Conservation (phyloP, 139 green algal genomes). For the Micromonas pusilla region DNA sequence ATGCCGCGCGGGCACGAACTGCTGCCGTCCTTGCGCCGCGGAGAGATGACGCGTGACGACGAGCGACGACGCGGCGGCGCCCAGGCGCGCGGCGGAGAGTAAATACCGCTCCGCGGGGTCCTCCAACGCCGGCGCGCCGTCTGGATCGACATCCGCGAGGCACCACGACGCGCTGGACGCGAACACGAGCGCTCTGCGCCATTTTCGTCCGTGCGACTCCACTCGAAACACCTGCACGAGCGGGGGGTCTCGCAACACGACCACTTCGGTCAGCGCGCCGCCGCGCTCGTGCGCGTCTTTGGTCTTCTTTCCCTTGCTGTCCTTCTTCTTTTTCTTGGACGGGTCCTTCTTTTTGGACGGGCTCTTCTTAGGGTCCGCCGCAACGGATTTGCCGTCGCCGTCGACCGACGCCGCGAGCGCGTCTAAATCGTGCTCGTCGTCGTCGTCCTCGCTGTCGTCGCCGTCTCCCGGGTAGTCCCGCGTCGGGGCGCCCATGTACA, state of each 20-base stretch:
- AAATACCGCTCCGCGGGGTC: constrained; percentile 10
- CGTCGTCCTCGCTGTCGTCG: too few relatives aligned
- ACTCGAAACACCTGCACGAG: constrained; percentile 31
- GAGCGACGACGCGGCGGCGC: background rate
- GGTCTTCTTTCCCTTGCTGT: background rate
- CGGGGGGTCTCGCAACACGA: constrained; percentile 15
- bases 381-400: too few relatives aligned
- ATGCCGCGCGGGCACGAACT: constrained; percentile 22
- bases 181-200: constrained; percentile 24
- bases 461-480: too few relatives aligned
- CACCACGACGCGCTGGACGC: constrained; percentile 25
- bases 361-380: too few relatives aligned
- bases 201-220: constrained; percentile 23
- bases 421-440: too few relatives aligned
- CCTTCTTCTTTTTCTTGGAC: constrained; percentile 3
- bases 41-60: constrained; percentile 24
- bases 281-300: too few relatives aligned
- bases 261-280: constrained; percentile 13
- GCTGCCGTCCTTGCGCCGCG: constrained; percentile 1
- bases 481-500: too few relatives aligned
- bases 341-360: background rate
- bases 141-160: constrained; percentile 24
- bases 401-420: too few relatives aligned
- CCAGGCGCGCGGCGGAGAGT: constrained; percentile 1
- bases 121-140: background rate